A percentile compares a stretch with the other conserved stretches of the same genome.
Evolutionary conservation across 305 asterid species (phyloP).

Genomic region (Plantago coronopus): DNA sequence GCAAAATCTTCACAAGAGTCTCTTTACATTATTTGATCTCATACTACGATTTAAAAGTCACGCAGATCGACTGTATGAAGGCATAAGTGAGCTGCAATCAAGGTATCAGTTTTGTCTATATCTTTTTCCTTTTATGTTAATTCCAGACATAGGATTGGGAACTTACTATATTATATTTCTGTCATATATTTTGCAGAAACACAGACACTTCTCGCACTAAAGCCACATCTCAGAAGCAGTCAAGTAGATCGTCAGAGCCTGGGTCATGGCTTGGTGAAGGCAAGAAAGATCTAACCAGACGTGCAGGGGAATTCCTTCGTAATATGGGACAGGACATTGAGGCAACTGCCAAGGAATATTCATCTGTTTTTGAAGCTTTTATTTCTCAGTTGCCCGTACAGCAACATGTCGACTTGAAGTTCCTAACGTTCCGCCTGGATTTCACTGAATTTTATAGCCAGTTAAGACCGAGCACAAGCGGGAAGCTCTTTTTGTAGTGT

Average conservation of each 20-base stretch:
- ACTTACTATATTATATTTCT: constrained; percentile 20
- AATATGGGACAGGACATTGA: constrained; percentile 77
- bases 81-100: constrained; percentile 83
- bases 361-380: constrained; percentile 78
- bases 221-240: constrained; percentile 42
- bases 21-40: constrained; percentile 78
- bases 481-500: constrained; percentile 45
- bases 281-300: constrained; percentile 77
- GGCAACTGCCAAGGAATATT: constrained; percentile 71
- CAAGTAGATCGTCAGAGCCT: constrained; percentile 53
- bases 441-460: constrained; percentile 90
- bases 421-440: constrained; percentile 87
- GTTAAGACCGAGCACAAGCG: constrained; percentile 42
- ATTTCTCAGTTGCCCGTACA: constrained; percentile 85
- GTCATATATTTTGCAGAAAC: constrained; percentile 45
- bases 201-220: constrained; percentile 49
- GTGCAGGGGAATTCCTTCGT: constrained; percentile 76
- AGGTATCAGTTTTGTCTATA: constrained; percentile 41
- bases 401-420: constrained; percentile 84
- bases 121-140: constrained; percentile 11
- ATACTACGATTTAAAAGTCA: constrained; percentile 78
- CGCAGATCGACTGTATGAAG: constrained; percentile 93
- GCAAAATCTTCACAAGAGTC: constrained; percentile 66
- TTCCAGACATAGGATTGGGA: constrained; percentile 7
- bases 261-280: constrained; percentile 93